These are phyloP conservation scores for Perkinsus olseni DNA, from an alignment of 169 alveolate genomes.

Conservation along the genomic window DNA sequence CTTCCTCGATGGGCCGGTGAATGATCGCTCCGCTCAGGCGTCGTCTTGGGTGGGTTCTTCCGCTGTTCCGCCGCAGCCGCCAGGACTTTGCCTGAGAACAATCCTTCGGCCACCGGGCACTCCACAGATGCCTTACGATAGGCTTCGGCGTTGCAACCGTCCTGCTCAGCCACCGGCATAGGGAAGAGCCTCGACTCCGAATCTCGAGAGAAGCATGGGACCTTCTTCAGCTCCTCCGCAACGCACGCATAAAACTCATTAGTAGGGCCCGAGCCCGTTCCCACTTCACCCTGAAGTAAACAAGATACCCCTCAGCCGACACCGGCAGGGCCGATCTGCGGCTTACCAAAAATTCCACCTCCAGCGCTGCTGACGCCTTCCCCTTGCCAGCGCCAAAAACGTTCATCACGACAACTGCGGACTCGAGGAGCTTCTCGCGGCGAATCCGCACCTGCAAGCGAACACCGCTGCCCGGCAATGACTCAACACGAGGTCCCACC, in stretches of 20 bases:
- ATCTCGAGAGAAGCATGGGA: not conserved
- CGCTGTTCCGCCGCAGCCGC: not conserved
- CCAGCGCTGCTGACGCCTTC: not conserved
- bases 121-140: not conserved
- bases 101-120: not conserved
- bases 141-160: not conserved
- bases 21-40: not conserved
- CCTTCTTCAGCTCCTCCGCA: not conserved
- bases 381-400: not conserved
- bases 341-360: not conserved
- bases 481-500: not conserved
- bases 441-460: not conserved
- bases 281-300: conserved; percentile 14
- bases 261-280: conserved; percentile 40
- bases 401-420: not conserved
- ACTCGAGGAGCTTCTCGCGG: not conserved
- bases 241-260: conserved; percentile 36
- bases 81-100: not conserved
- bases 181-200: not conserved
- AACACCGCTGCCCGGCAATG: not conserved
- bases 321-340: not conserved
- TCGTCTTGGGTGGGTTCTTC: not conserved
- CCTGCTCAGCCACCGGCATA: not conserved
- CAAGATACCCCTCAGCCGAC: no score
- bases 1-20: not conserved